Evolutionary conservation across 495 filamentous ascomycete species (phyloP).

Genomic region (Podospora pseudocomata): DNA sequence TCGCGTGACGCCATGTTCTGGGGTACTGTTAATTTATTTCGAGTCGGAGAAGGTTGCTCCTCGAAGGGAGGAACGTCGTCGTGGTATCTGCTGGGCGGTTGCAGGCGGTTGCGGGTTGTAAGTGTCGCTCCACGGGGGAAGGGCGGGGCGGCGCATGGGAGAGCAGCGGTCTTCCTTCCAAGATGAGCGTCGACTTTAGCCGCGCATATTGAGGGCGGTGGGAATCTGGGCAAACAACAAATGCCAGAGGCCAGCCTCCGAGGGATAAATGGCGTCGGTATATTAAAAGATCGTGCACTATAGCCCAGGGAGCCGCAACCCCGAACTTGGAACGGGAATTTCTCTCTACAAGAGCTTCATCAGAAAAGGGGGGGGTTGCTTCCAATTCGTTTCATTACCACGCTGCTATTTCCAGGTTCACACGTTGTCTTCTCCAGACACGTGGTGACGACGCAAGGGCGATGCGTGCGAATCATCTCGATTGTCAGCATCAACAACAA

Average conservation of each 20-base stretch:
- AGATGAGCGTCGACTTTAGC: conserved; percentile 26
- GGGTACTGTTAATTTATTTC: conserved; percentile 25
- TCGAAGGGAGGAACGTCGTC: conserved; percentile 2
- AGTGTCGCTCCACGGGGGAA: not conserved
- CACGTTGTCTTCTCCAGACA: not conserved
- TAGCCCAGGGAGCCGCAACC: conserved; percentile 28
- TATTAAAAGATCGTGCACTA: conserved; percentile 25
- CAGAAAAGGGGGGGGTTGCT: not conserved
- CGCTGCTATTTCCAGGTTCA: conserved; percentile 3
- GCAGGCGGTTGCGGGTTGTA: conserved; percentile 2
- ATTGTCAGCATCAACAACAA: not conserved
- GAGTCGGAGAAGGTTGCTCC: conserved; percentile 23
- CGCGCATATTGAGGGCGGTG: conserved; percentile 28
- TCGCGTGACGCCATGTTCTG: conserved; percentile 28
- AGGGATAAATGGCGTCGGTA: conserved; percentile 29
- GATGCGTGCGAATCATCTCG: not conserved
- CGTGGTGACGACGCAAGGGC: not conserved
- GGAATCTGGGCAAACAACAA: conserved; percentile 12
- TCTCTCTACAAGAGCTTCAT: not conserved
- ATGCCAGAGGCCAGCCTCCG: conserved; percentile 22
- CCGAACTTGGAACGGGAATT: conserved; percentile 18
- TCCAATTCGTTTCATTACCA: conserved; percentile 14
- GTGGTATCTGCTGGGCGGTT: not conserved
- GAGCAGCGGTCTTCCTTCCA: conserved; percentile 11
- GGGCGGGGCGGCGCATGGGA: not conserved